phyloP scores from a whole-genome alignment of 441 rosid species.

The Arabidopsis lyrata region DNA sequence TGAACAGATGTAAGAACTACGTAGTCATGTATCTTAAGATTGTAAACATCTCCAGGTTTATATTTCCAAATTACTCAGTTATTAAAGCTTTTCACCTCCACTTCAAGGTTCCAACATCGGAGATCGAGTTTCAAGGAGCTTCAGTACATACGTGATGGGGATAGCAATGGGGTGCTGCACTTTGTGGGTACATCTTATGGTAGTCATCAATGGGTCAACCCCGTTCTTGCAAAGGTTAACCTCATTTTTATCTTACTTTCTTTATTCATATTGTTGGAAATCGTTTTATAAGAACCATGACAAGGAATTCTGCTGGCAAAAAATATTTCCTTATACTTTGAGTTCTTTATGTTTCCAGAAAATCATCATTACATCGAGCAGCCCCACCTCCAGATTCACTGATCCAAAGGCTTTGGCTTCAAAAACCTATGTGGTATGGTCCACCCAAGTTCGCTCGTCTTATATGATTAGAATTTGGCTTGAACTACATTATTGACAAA shows the following conservation, averaged over 20 bases:
- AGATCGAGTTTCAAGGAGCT: constrained; percentile 95
- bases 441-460: not conserved
- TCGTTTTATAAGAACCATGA: constrained; percentile 12
- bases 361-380: constrained; percentile 76
- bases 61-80: not conserved
- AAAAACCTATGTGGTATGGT: constrained; percentile 80
- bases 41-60: constrained; percentile 26
- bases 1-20: constrained; percentile 61
- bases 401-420: constrained; percentile 92
- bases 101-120: constrained; percentile 78
- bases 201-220: constrained; percentile 97
- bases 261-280: constrained; percentile 16
- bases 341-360: constrained; percentile 61
- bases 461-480: constrained; percentile 2
- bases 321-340: constrained; percentile 6
- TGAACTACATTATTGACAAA: not conserved
- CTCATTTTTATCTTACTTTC: constrained; percentile 18
- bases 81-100: constrained; percentile 39
- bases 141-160: constrained; percentile 97
- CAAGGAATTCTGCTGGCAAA: constrained; percentile 6
- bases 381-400: constrained; percentile 87
- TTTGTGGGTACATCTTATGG: constrained; percentile 93
- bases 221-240: constrained; percentile 84
- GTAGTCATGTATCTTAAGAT: not conserved
- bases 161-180: constrained; percentile 92